phyloP scores from a whole-genome alignment of 192 early-diverging fungal genomes.

The Linnemannia schmuckeri region DNA sequence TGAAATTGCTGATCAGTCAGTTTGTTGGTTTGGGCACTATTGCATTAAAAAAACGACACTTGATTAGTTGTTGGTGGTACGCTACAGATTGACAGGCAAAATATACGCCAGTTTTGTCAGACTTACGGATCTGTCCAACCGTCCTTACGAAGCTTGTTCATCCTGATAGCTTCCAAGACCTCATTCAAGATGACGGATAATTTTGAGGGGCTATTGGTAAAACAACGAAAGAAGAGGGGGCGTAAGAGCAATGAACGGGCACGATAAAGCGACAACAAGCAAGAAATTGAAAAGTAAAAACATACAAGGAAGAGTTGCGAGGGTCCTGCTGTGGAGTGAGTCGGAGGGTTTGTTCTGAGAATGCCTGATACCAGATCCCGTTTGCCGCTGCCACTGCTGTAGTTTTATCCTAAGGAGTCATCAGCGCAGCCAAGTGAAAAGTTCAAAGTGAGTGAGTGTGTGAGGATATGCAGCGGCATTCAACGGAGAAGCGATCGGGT shows the following conservation, averaged over 20 bases:
- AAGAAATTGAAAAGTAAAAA: background rate
- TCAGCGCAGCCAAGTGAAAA: background rate
- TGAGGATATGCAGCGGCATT: background rate
- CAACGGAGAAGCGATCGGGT: background rate
- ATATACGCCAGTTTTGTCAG: background rate
- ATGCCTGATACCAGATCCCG: slow-evolving; percentile 37
- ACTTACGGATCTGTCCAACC: slow-evolving; percentile 51
- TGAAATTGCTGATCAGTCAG: slow-evolving; percentile 40
- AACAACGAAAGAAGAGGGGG: background rate
- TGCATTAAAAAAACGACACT: background rate
- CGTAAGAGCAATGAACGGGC: background rate
- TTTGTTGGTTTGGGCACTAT: slow-evolving; percentile 25
- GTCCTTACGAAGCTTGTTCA: slow-evolving; percentile 28
- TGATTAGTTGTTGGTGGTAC: background rate
- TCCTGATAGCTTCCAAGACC: slow-evolving; percentile 30
- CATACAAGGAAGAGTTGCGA: slow-evolving; percentile 19
- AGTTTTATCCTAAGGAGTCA: background rate
- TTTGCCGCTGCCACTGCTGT: slow-evolving; percentile 8
- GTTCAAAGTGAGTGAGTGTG: background rate
- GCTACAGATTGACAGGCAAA: background rate
- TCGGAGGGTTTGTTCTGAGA: slow-evolving; percentile 35
- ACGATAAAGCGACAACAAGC: background rate
- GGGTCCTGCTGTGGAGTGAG: slow-evolving; percentile 45
- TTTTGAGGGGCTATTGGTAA: slow-evolving; percentile 35
- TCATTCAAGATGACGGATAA: slow-evolving; percentile 49